phyloP scores from a whole-genome alignment of 140 eudicot genomes.

The Anethum foeniculum region DNA sequence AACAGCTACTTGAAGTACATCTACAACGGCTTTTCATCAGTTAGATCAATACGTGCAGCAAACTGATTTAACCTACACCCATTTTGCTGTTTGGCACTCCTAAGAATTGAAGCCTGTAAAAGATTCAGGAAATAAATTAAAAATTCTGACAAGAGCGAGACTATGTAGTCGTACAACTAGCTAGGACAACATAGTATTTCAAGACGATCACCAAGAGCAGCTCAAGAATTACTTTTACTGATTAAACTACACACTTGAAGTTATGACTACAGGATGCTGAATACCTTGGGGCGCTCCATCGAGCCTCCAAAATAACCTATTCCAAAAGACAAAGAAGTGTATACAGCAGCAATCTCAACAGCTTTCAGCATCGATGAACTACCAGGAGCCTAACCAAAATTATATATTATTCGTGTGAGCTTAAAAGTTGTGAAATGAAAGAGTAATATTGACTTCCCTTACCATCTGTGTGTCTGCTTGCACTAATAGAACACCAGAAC shows the following conservation, averaged over 20 bases:
- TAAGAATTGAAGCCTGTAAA: conserved; percentile 62
- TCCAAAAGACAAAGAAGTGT: conserved; percentile 77
- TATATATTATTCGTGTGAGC: not conserved
- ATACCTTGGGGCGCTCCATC: conserved; percentile 88
- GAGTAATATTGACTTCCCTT: conserved; percentile 13
- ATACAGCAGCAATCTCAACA: conserved; percentile 84
- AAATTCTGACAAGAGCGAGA: not conserved
- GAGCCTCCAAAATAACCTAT: conserved; percentile 82
- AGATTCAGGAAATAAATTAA: not conserved
- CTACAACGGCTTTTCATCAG: not conserved
- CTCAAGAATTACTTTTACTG: not conserved
- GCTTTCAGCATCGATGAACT: conserved; percentile 47
- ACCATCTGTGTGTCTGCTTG: conserved; percentile 74
- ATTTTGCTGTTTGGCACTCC: conserved; percentile 42
- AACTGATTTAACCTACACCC: conserved; percentile 45
- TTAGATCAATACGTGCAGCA: conserved; percentile 61
- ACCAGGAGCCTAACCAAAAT: conserved; percentile 34
- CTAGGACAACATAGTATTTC: not conserved
- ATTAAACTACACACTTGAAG: not conserved
- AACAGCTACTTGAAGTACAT: not conserved
- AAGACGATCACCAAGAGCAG: not conserved
- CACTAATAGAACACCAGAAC: conserved; percentile 89
- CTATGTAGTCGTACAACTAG: not conserved
- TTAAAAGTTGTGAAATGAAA: not conserved
- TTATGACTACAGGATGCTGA: not conserved